Evolutionary conservation across 2,329 filamentous ascomycete species (phyloP).

Genomic region (Trichophyton rubrum): DNA sequence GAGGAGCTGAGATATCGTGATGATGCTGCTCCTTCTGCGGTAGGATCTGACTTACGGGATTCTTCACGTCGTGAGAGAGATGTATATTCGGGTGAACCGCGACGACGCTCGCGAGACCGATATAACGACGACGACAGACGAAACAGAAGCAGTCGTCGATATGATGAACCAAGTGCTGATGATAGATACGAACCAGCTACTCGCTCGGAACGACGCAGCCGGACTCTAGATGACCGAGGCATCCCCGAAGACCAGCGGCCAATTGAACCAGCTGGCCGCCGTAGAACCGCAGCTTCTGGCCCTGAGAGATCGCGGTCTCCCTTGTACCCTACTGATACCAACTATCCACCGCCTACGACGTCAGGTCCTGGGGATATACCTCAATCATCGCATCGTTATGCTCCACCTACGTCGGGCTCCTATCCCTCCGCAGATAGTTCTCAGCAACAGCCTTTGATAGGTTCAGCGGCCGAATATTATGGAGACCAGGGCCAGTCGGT

Average conservation of each 20-base stretch:
- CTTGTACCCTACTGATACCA: background rate
- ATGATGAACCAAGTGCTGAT: background rate
- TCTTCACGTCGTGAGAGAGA: background rate
- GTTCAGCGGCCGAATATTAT: constrained; percentile 50
- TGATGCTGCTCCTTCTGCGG: constrained; percentile 10
- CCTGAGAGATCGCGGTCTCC: background rate
- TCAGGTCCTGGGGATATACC: background rate
- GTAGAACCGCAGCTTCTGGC: background rate
- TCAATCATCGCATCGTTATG: background rate
- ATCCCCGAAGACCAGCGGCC: background rate
- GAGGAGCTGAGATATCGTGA: constrained; percentile 15
- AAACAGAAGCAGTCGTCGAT: background rate
- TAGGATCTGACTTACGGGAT: background rate
- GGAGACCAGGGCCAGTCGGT: constrained; percentile 51
- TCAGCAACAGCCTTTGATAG: constrained; percentile 24
- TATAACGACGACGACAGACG: background rate
- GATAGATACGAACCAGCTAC: background rate
- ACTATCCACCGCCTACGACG: background rate
- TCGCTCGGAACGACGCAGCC: background rate
- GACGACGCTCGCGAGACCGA: background rate
- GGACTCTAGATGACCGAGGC: background rate
- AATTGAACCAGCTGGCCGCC: background rate
- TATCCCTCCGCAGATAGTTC: background rate
- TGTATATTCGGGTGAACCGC: background rate
- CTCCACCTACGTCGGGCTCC: background rate